Evolutionary conservation across 2,329 filamentous ascomycete species (phyloP).

Genomic region (Macrophomina pseudophaseolina): DNA sequence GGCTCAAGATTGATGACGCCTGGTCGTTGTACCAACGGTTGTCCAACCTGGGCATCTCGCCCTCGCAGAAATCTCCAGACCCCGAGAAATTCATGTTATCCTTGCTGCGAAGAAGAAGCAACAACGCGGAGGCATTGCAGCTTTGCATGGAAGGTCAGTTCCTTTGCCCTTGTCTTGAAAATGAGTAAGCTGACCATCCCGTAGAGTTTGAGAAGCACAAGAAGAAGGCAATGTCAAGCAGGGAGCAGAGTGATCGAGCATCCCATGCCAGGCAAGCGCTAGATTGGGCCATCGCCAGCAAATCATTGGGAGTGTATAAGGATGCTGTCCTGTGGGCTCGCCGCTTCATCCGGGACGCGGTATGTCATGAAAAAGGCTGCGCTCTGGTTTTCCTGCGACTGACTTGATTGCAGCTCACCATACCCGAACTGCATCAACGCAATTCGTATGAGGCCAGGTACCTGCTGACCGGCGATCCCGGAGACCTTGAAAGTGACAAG

Average conservation of each 20-base stretch:
- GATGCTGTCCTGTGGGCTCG: conserved; percentile 43
- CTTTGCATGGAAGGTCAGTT: neutral
- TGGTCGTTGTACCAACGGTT: neutral
- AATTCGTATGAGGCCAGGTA: neutral
- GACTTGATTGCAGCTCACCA: neutral
- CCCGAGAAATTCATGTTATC: neutral
- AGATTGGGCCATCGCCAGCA: conserved; percentile 39
- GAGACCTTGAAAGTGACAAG: neutral
- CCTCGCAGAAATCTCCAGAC: neutral
- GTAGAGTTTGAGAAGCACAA: neutral
- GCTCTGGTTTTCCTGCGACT: too few species aligned
- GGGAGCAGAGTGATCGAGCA: neutral
- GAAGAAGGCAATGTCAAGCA: neutral
- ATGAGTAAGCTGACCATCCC: neutral
- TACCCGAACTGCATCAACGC: neutral
- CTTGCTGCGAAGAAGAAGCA: neutral
- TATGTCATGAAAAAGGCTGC: neutral
- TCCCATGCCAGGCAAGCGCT: neutral
- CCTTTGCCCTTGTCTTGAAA: neutral
- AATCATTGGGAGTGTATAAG: conserved; percentile 37
- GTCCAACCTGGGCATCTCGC: too few species aligned
- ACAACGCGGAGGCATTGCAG: neutral
- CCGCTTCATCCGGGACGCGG: conserved; percentile 45
- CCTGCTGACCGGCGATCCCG: neutral
- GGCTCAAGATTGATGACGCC: neutral